A percentile compares a stretch with the other conserved stretches of the same genome.
These are phyloP conservation scores for Alternaria sp. DNA, from an alignment of 2,329 filamentous ascomycete genomes.

Conservation along the genomic window DNA sequence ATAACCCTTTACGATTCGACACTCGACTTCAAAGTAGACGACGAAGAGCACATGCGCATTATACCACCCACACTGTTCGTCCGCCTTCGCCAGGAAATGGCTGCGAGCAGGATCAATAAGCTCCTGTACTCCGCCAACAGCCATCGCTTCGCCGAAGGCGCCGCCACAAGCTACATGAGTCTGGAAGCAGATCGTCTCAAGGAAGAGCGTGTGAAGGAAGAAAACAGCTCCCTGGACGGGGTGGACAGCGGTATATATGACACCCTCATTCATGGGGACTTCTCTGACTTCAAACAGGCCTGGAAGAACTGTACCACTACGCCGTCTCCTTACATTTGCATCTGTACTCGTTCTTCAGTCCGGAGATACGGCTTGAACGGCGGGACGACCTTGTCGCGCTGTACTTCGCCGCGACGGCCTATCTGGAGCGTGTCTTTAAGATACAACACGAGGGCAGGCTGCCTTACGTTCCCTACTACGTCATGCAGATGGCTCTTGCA, in stretches of 20 bases:
- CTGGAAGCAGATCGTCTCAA: conserved; percentile 46
- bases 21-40: conserved; percentile 52
- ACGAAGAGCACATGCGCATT: conserved; percentile 47
- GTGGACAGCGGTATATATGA: conserved; percentile 39
- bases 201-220: conserved; percentile 37
- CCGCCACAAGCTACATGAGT: conserved; percentile 42
- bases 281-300: conserved; percentile 48
- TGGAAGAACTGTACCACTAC: conserved; percentile 68
- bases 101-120: conserved; percentile 47
- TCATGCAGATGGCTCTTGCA: conserved; percentile 85
- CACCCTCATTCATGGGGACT: neutral
- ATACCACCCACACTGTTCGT: conserved; percentile 45
- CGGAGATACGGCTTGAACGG: conserved; percentile 65
- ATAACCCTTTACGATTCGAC: conserved; percentile 80
- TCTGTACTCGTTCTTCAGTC: conserved; percentile 81
- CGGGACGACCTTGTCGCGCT: conserved; percentile 74
- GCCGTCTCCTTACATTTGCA: conserved; percentile 78
- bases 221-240: conserved; percentile 35
- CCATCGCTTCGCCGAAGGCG: conserved; percentile 38
- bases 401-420: conserved; percentile 73
- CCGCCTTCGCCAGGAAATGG: conserved; percentile 47
- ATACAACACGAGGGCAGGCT: conserved; percentile 64
- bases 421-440: conserved; percentile 66
- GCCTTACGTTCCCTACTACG: conserved; percentile 74
- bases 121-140: conserved; percentile 45